A percentile compares a stretch with the other conserved stretches of the same genome.
Evolutionary conservation across 2,329 filamentous ascomycete species (phyloP).

Genomic region (Lasiodiplodia citricola): DNA sequence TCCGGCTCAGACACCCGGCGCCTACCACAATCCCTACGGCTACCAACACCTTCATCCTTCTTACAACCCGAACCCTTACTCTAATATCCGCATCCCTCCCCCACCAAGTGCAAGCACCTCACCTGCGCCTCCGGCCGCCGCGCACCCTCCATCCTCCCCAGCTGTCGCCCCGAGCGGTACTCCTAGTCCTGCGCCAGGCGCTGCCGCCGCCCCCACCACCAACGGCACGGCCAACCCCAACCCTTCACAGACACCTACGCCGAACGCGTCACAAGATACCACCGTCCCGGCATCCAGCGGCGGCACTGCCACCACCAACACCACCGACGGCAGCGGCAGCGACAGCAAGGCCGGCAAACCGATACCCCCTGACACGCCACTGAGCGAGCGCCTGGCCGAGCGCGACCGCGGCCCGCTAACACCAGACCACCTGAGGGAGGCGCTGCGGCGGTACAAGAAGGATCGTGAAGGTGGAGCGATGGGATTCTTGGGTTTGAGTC

Average conservation of each 20-base stretch:
- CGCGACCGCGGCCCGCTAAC: slow-evolving; percentile 63
- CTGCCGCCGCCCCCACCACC: neutral
- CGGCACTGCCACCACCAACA: neutral
- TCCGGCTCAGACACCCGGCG: slow-evolving; percentile 31
- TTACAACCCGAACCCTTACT: slow-evolving; percentile 21
- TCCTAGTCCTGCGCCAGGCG: slow-evolving; percentile 3
- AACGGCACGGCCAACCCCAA: neutral
- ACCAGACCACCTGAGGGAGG: slow-evolving; percentile 77
- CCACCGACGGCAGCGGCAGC: neutral
- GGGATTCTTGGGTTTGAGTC: slow-evolving; percentile 56
- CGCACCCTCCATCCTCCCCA: neutral
- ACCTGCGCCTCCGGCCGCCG: neutral
- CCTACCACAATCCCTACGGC: slow-evolving; percentile 37
- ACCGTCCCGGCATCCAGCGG: slow-evolving; percentile 2
- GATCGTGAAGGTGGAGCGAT: slow-evolving; percentile 66
- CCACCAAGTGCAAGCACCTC: slow-evolving; percentile 15
- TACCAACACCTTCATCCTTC: slow-evolving; percentile 13
- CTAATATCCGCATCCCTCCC: slow-evolving; percentile 22
- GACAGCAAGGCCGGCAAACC: neutral
- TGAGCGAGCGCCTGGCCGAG: slow-evolving; percentile 33
- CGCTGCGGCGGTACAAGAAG: slow-evolving; percentile 70
- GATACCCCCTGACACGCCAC: slow-evolving; percentile 17
- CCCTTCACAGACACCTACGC: slow-evolving; percentile 8
- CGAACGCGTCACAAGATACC: slow-evolving; percentile 7
- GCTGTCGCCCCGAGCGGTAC: neutral